Conservation (phyloP, 192 early-diverging fungal species). For the Coemansia sp. region DNA sequence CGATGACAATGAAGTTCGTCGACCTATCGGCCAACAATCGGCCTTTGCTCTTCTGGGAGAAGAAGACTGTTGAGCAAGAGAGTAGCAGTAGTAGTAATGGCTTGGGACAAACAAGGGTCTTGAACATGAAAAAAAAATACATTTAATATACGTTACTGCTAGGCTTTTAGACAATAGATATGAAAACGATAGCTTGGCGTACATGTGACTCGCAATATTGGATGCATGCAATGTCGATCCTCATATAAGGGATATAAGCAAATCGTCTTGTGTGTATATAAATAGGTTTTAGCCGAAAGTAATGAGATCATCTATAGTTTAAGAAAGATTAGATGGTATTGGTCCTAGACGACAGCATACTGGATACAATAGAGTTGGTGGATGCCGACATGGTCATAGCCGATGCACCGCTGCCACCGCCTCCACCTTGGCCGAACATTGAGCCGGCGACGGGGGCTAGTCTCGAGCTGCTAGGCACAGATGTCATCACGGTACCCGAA, state of each 20-base stretch:
- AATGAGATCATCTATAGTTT: slow-evolving; percentile 16
- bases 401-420: not conserved
- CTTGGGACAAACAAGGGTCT: not conserved
- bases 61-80: slow-evolving; percentile 26
- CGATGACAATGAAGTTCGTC: slow-evolving; percentile 13
- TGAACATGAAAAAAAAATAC: not conserved
- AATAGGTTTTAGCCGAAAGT: not conserved
- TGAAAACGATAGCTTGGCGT: not conserved
- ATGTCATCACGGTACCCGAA: slow-evolving; percentile 16
- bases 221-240: slow-evolving; percentile 17
- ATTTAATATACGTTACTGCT: slow-evolving; percentile 4
- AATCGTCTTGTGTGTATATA: not conserved
- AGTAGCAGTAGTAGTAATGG: slow-evolving; percentile 4
- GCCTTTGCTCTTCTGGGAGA: slow-evolving; percentile 47
- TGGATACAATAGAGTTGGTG: slow-evolving; percentile 39
- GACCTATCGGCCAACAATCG: slow-evolving; percentile 47
- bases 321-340: slow-evolving; percentile 36
- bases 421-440: slow-evolving; percentile 36
- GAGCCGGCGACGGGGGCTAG: slow-evolving; percentile 35
- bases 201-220: slow-evolving; percentile 6
- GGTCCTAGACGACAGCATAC: slow-evolving; percentile 46
- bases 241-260: not conserved
- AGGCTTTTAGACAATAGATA: not conserved
- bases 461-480: slow-evolving; percentile 28
- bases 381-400: slow-evolving; percentile 29